A percentile compares a stretch with the other conserved stretches of the same genome.
These are phyloP conservation scores for Stevia rebaudiana DNA, from an alignment of 140 eudicot genomes.

Conservation along the genomic window DNA sequence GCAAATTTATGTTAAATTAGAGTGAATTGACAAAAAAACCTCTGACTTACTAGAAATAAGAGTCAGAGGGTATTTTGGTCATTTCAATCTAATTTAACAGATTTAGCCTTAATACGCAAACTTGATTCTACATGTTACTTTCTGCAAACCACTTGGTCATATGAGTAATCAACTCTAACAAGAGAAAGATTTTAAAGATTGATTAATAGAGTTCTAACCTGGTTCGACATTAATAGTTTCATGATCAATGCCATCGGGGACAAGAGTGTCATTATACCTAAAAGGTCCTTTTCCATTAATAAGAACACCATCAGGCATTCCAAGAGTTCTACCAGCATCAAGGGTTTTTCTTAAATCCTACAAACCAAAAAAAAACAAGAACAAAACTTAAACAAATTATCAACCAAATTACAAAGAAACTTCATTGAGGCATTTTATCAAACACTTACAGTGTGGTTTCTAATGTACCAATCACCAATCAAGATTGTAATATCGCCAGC, in stretches of 20 bases:
- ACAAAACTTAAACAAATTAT: background rate
- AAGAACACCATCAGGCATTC: constrained; percentile 96
- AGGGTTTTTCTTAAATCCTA: constrained; percentile 75
- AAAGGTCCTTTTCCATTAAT: constrained; percentile 92
- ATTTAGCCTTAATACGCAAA: no score
- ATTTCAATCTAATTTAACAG: no score
- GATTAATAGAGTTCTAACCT: constrained; percentile 31
- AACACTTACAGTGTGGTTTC: constrained; percentile 81
- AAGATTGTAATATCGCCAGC: constrained; percentile 61
- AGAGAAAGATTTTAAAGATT: background rate
- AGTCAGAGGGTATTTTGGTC: no score
- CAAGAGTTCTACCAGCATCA: constrained; percentile 65
- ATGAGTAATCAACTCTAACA: no score
- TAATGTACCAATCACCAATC: constrained; percentile 86
- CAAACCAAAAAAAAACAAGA: background rate
- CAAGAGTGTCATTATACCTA: constrained; percentile 84
- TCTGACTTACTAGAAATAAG: no score
- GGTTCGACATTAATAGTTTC: constrained; percentile 78
- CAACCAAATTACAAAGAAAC: background rate
- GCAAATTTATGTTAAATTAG: no score
- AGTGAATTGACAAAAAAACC: no score
- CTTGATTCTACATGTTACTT: no score
- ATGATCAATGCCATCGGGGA: constrained; percentile 79
- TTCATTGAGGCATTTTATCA: background rate
- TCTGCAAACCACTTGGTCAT: no score